Evolutionary conservation across 257 asterid genomes (phyloP), one percentile per base, ranked within the genome.

Genomic region (Phtheirospermum japonicum): DNA sequence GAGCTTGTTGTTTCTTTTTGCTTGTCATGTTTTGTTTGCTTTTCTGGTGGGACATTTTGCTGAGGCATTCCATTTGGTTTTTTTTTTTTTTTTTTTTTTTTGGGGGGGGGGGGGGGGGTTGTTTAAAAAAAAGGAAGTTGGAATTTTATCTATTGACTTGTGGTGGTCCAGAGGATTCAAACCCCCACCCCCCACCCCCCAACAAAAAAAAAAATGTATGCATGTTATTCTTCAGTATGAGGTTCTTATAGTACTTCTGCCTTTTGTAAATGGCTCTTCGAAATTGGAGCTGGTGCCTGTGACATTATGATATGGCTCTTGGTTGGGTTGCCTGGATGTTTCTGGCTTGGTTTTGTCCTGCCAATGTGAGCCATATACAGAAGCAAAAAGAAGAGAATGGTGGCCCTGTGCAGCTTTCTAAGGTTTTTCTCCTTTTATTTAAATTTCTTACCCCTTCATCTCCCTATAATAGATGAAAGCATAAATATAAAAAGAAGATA

Each of bases 251-350:
- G 76, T 89, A 71, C 82, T 80, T 80, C 79, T 79, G 82, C 89
- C 94, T 82, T 82, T 67, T 68, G 63, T 84, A 71, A 61, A 78
- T 84, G 99, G 99, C 97, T 89, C 99, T 85, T 78, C 58, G 81
- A 86, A 89, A 83, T 92, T 89, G 89, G 97, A 92, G 99, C 99
- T 86, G 99, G 81, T 84, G 89, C 78, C 89, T 66, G 77, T 79
- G 94, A 75, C 83, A 78, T 88, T 87, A 46, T 75, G 83, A 75
- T 76, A 71, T 82, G 82, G 68, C 33, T 50, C 57, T 50, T 20
- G n/a, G 70, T 86, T 81, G 84, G 79, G 73, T 78, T 81, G 85
- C 66, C 67, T 74, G 79, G 76, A 64, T 82, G 79, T 80, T 84
- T 48, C 26, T 73, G 77, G 88, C 80, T 77, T 77, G 78, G 71